These are phyloP conservation scores for Rhazya stricta DNA, from an alignment of 257 asterid genomes.

Conservation along the genomic window DNA sequence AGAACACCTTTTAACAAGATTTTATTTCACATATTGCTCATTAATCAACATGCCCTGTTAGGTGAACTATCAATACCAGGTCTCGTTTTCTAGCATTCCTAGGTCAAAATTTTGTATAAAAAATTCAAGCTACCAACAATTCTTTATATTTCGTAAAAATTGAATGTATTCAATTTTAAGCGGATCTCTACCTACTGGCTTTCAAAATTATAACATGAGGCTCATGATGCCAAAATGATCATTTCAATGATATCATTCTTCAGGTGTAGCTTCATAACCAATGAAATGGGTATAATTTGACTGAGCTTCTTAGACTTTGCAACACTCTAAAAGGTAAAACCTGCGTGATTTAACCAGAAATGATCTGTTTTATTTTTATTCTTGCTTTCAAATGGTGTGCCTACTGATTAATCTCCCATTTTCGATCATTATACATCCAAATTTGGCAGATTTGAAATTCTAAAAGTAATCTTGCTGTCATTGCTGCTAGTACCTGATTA, in stretches of 20 bases:
- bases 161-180: background rate
- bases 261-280: background rate
- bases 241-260: background rate
- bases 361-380: background rate
- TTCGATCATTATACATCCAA: background rate
- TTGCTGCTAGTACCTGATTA: background rate
- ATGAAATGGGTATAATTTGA: background rate
- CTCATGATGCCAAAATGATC: background rate
- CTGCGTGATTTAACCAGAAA: background rate
- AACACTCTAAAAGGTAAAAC: background rate
- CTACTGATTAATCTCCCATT: background rate
- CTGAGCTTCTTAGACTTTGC: background rate
- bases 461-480: background rate
- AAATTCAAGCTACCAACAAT: background rate
- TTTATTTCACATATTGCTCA: background rate
- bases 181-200: background rate
- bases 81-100: background rate
- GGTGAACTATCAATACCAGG: background rate
- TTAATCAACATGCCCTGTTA: background rate
- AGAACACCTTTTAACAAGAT: too few species aligned
- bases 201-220: background rate
- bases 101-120: background rate
- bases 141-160: background rate
- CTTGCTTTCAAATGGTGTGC: background rate
- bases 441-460: background rate